A percentile compares a stretch with the other conserved stretches of the same genome.
Evolutionary conservation across 2,329 filamentous ascomycete genomes (phyloP).

Genomic region (Fusarium bulbicola): DNA sequence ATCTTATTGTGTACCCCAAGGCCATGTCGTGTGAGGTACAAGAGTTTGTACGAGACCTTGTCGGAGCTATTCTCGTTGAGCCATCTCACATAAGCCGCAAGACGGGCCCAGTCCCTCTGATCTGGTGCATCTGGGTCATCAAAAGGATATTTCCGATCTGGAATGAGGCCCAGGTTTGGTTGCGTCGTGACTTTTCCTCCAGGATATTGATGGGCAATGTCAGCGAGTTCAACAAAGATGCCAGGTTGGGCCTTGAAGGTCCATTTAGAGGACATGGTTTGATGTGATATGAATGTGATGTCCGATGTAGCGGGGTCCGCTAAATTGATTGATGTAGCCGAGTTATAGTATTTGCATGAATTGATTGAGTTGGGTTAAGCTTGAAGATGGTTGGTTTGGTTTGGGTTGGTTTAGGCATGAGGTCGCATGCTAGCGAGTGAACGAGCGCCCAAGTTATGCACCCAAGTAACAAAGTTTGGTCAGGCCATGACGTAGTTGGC

Average conservation of each 20-base stretch:
- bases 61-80: slow-evolving; percentile 55
- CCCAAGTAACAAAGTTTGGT: background rate
- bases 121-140: slow-evolving; percentile 43
- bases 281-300: background rate
- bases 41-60: slow-evolving; percentile 61
- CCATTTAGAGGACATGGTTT: slow-evolving; percentile 34
- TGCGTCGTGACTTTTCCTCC: slow-evolving; percentile 50
- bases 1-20: slow-evolving; percentile 60
- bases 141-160: slow-evolving; percentile 55
- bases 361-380: background rate
- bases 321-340: background rate
- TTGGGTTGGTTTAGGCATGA: background rate
- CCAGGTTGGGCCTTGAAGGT: slow-evolving; percentile 39
- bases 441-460: background rate
- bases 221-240: slow-evolving; percentile 56
- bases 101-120: slow-evolving; percentile 62
- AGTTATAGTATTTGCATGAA: background rate
- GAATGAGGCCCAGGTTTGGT: slow-evolving; percentile 63
- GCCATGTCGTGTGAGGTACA: slow-evolving; percentile 66
- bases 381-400: background rate
- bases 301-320: background rate
- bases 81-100: slow-evolving; percentile 56
- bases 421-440: background rate
- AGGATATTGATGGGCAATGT: slow-evolving; percentile 41
- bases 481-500: slow-evolving; percentile 33